Evolutionary conservation across 108 stramenopile genomes (phyloP).

Genomic region (Chaetoceros tenuissimus): DNA sequence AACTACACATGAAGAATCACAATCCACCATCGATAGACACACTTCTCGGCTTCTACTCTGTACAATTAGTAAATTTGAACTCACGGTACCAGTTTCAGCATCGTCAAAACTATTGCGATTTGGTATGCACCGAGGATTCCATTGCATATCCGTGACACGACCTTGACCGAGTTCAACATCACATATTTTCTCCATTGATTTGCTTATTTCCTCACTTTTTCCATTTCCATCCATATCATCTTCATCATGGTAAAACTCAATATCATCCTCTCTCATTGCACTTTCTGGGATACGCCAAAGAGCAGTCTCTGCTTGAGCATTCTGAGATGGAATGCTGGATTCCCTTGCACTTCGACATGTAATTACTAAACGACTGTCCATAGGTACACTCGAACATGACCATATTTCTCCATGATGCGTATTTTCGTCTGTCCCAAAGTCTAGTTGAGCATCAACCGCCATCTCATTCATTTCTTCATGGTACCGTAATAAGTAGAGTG

Average conservation of each 20-base stretch:
- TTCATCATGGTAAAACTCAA: neutral
- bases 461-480: constrained; percentile 38
- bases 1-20: constrained; percentile 17
- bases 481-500: constrained; percentile 21
- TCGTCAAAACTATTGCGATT: too few species aligned
- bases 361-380: constrained; percentile 20
- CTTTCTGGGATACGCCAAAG: constrained; percentile 15
- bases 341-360: constrained; percentile 15
- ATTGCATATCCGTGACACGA: neutral
- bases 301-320: constrained; percentile 9
- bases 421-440: constrained; percentile 18
- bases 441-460: constrained; percentile 11
- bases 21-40: constrained; percentile 10
- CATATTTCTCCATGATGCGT: constrained; percentile 9
- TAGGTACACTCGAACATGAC: constrained; percentile 20
- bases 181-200: neutral
- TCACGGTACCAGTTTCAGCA: constrained; percentile 3
- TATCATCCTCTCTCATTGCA: neutral
- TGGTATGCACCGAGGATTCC: neutral
- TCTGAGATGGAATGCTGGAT: neutral
- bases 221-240: neutral
- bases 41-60: neutral
- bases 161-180: neutral
- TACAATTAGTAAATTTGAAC: constrained; percentile 14
- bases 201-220: neutral